phyloP scores from a whole-genome alignment of 768 basidiomycete genomes.

The Rhizopogon rudus region DNA sequence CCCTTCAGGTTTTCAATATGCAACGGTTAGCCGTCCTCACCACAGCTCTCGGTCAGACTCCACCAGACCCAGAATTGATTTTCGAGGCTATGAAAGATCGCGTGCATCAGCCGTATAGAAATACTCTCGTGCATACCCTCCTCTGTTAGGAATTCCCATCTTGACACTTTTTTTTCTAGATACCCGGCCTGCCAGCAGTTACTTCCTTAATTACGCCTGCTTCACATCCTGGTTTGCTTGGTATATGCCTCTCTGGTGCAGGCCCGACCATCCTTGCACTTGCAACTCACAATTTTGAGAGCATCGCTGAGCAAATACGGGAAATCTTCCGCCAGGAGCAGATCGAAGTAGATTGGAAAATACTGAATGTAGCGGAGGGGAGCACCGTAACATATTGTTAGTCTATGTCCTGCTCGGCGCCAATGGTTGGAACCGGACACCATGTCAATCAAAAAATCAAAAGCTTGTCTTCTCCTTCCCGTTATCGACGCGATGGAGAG shows the following conservation, averaged over 20 bases:
- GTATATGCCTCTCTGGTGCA: slow-evolving; percentile 96
- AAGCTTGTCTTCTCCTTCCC: too few species aligned
- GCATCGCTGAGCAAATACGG: slow-evolving; percentile 79
- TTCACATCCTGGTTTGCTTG: slow-evolving; percentile 91
- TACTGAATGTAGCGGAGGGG: slow-evolving; percentile 64
- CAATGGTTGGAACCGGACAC: not conserved
- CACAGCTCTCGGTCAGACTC: slow-evolving; percentile 84
- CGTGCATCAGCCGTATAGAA: slow-evolving; percentile 95
- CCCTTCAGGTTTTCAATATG: slow-evolving; percentile 91
- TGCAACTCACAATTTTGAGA: slow-evolving; percentile 79
- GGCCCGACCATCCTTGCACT: slow-evolving; percentile 97
- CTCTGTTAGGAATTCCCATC: not conserved
- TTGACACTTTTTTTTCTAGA: slow-evolving; percentile 41
- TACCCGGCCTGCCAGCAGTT: slow-evolving; percentile 93
- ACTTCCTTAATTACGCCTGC: slow-evolving; percentile 83
- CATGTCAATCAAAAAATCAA: not conserved
- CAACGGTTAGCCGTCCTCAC: slow-evolving; percentile 95
- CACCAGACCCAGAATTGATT: slow-evolving; percentile 93
- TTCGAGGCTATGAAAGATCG: slow-evolving; percentile 99
- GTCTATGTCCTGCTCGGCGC: not conserved
- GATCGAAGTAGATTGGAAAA: slow-evolving; percentile 87
- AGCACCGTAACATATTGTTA: slow-evolving; percentile 20
- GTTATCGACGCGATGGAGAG: too few species aligned
- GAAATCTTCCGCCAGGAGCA: slow-evolving; percentile 64
- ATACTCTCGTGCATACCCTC: slow-evolving; percentile 57